phyloP scores from a whole-genome alignment of 805 yeast species.

The Citeromyces nyonsensis region DNA sequence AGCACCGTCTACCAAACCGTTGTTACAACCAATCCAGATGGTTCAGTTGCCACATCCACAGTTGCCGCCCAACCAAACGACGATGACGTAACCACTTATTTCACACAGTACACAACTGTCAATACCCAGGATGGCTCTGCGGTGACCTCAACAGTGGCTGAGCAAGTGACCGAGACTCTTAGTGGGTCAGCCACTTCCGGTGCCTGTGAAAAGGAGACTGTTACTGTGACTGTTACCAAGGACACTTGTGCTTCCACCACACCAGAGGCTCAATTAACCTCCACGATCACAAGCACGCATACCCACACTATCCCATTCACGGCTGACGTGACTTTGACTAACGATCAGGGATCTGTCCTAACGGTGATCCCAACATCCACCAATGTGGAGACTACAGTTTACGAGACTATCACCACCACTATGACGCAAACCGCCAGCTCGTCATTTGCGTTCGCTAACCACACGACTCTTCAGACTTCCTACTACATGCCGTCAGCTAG shows the following conservation, averaged over 20 bases:
- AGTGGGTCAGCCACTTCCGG: slow-evolving; percentile 2
- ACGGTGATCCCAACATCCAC: slow-evolving; percentile 14
- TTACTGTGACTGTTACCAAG: slow-evolving; percentile 3
- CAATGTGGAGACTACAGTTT: slow-evolving; percentile 10
- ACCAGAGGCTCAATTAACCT: slow-evolving; percentile 2
- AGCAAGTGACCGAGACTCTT: slow-evolving; percentile 2
- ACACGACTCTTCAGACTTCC: not conserved
- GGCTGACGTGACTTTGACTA: slow-evolving; percentile 15
- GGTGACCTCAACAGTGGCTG: not conserved
- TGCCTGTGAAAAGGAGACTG: not conserved
- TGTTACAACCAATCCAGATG: slow-evolving; percentile 3
- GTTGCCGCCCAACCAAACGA: slow-evolving; percentile 6
- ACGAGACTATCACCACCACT: slow-evolving; percentile 6
- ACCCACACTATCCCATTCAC: slow-evolving; percentile 13
- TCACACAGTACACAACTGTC: slow-evolving; percentile 8
- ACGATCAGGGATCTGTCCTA: slow-evolving; percentile 12
- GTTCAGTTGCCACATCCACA: slow-evolving; percentile 5
- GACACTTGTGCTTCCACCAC: slow-evolving; percentile 2
- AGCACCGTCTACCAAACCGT: too few species aligned
- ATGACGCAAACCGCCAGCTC: slow-evolving; percentile 2
- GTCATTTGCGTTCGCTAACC: not conserved
- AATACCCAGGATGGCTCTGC: not conserved
- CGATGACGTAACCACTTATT: slow-evolving; percentile 7
- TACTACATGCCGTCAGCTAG: slow-evolving; percentile 2
- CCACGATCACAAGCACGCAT: slow-evolving; percentile 5